Conservation (phyloP, 371 early-diverging fungal species). For the Mortierella sp. region DNA sequence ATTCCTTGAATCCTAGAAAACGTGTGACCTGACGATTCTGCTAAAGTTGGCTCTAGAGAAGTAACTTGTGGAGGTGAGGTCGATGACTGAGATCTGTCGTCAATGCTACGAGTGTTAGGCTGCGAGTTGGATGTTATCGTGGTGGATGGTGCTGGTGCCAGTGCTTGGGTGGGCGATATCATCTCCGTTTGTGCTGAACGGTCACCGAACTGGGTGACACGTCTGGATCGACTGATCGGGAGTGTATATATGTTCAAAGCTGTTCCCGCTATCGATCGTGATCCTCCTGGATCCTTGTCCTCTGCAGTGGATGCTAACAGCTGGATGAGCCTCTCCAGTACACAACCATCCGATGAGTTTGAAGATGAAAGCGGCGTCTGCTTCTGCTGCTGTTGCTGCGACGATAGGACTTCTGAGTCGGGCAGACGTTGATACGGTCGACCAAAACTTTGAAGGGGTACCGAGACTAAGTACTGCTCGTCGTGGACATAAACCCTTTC, state of each 20-base stretch:
- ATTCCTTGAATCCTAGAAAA: neutral
- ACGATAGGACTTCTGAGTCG: neutral
- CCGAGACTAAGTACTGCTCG: conserved; percentile 1
- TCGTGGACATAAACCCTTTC: neutral
- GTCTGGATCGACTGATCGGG: conserved; percentile 21
- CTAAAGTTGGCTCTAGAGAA: too few species aligned
- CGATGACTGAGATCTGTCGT: neutral
- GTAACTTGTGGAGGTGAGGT: too few species aligned
- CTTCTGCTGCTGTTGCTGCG: neutral
- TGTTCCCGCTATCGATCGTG: neutral
- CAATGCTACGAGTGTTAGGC: too few species aligned
- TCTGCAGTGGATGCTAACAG: neutral
- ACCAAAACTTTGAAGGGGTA: conserved; percentile 1
- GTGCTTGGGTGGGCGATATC: too few species aligned
- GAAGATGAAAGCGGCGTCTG: neutral
- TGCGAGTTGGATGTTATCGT: too few species aligned
- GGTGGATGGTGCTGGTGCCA: too few species aligned
- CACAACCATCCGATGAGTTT: neutral
- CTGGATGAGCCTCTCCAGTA: neutral
- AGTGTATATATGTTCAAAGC: conserved; percentile 8
- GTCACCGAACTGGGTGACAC: conserved; percentile 11
- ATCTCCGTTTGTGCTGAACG: neutral
- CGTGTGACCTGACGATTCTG: too few species aligned
- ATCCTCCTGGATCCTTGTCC: neutral
- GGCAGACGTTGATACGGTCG: conserved; percentile 11